Conservation (phyloP, 352 stramenopile species). For the Globisporangium yorkense region DNA sequence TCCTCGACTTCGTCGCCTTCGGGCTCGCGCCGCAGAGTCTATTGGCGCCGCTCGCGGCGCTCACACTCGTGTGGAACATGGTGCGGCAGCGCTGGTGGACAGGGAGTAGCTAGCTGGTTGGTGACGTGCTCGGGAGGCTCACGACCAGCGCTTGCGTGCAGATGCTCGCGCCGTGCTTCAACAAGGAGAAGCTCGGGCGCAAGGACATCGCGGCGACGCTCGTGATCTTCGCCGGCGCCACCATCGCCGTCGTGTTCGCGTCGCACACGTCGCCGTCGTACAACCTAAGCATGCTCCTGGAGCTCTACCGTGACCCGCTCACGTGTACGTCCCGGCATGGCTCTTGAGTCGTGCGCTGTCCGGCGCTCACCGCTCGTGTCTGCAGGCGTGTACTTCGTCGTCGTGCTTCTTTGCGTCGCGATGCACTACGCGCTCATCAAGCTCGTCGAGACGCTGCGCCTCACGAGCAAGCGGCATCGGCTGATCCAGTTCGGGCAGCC, state of each 20-base stretch:
- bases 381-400: constrained; percentile 41
- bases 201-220: constrained; percentile 79
- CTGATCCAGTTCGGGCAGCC: constrained; percentile 68
- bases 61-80: constrained; percentile 92
- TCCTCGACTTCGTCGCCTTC: constrained; percentile 90
- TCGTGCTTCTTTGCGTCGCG: constrained; percentile 49
- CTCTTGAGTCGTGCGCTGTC: too few species aligned
- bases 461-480: constrained; percentile 70
- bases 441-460: constrained; percentile 54
- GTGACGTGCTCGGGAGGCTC: neutral
- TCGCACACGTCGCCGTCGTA: constrained; percentile 82
- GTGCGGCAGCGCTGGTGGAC: constrained; percentile 17
- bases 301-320: constrained; percentile 69
- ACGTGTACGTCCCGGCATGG: constrained; percentile 25
- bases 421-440: constrained; percentile 62
- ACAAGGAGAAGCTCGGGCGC: constrained; percentile 79
- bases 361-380: neutral
- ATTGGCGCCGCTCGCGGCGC: constrained; percentile 75
- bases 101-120: neutral
- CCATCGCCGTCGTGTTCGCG: constrained; percentile 77
- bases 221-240: constrained; percentile 80
- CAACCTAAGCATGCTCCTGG: constrained; percentile 70
- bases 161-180: constrained; percentile 82
- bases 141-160: constrained; percentile 4
- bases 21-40: constrained; percentile 86